Evolutionary conservation across 805 yeast genomes (phyloP), one percentile per base, ranked within the genome.

Genomic region (Yamadazyma endophytica): DNA sequence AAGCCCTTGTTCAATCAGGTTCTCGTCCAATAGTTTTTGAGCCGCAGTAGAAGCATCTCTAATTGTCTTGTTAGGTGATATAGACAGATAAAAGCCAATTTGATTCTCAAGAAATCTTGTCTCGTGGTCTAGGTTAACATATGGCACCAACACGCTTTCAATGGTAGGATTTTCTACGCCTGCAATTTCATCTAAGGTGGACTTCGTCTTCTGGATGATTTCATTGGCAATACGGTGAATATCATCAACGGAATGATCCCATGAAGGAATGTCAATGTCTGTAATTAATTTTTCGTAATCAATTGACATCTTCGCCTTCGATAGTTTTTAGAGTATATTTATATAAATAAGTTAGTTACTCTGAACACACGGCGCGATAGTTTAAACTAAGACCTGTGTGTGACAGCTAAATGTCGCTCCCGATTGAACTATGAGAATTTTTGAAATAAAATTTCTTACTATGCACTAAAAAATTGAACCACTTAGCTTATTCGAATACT

Each of bases 41-140:
- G 85, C 80, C 37, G 72, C 61, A 26, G 70, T 69, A 2, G 89
- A 77, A 3, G 87, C 85, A 40, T 82, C 85, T 47, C 96, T 70
- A 19, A 82, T 50, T n/a, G 58, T 75, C 47, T 78, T 74, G 40
- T 71, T 67, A 13, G 76, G 47, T 3, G 89, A 79, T 8, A 86
- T 89, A 43, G 81, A 79, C 54, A 79, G 86, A 47, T 77, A 79
- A 50, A 86, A 85, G 13, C 79, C 63, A 44, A 83, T 54, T 43
- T 70, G 79, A 44, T 70, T 71, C 17, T 62, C 61, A 5, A 67
- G 31, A 4, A 68, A 68, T 7, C 64, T 55, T 25, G 68, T 62
- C 16, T 56, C 57, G 48, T 82, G 78, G 40, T 75, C 77, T 32
- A 67, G 54, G 21, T 64, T 53, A 15, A 78, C 73, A 36, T 60